Percentiles rank a stretch among this genome's conserved stretches.
These are phyloP conservation scores for Polyplosphaeria fusca DNA, from an alignment of 495 filamentous ascomycete species.

Conservation along the genomic window DNA sequence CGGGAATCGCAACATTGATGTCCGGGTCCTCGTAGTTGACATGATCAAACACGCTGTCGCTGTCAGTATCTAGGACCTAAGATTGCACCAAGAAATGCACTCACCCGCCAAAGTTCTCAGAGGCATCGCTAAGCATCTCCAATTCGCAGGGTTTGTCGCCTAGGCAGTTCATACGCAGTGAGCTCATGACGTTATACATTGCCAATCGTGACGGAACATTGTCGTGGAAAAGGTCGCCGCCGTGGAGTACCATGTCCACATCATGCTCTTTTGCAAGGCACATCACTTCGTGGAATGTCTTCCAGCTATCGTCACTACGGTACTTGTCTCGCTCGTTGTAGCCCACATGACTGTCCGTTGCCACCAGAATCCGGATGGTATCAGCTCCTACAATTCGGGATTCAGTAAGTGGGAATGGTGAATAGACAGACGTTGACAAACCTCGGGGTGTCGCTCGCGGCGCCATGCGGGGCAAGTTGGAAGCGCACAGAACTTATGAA, in stretches of 20 bases:
- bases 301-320: conserved; percentile 95
- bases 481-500: not conserved
- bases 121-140: conserved; percentile 89
- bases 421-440: conserved; percentile 3
- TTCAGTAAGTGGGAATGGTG: not conserved
- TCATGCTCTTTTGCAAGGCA: conserved; percentile 79
- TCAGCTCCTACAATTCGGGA: conserved; percentile 69
- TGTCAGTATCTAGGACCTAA: not conserved
- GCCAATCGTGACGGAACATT: conserved; percentile 96
- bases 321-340: conserved; percentile 91
- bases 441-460: conserved; percentile 13
- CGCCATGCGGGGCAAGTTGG: not conserved
- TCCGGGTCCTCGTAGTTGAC: conserved; percentile 98
- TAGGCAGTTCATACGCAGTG: conserved; percentile 85
- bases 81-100: not conserved
- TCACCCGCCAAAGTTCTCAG: conserved; percentile 74
- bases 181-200: conserved; percentile 96
- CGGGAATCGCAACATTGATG: conserved; percentile 95
- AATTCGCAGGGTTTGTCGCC: conserved; percentile 94
- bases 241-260: conserved; percentile 94
- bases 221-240: conserved; percentile 95
- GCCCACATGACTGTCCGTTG: conserved; percentile 96
- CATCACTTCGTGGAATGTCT: conserved; percentile 94
- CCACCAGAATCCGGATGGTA: conserved; percentile 89
- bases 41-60: conserved; percentile 69